Conservation (phyloP, 2,329 filamentous ascomycete species). For the Didymella glomerata region DNA sequence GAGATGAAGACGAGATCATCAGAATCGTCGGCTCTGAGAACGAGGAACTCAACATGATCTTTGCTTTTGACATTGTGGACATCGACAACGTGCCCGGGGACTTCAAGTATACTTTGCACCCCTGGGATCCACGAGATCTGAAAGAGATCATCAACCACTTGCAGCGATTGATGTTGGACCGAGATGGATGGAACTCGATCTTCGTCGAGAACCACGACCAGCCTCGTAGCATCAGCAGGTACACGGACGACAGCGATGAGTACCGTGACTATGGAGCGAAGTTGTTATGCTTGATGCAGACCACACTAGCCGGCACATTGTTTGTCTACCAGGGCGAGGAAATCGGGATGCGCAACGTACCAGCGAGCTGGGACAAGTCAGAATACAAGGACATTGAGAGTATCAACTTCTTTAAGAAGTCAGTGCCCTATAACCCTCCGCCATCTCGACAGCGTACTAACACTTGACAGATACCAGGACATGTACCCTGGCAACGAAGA, state of each 20-base stretch:
- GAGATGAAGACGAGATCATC: conserved; percentile 59
- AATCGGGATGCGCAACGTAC: conserved; percentile 61
- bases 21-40: conserved; percentile 54
- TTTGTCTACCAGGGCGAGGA: conserved; percentile 63
- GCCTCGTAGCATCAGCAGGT: conserved; percentile 59
- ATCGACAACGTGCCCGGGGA: conserved; percentile 50
- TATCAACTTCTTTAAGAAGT: conserved; percentile 63
- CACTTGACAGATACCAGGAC: conserved; percentile 33
- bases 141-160: conserved; percentile 46
- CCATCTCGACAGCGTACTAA: conserved; percentile 7
- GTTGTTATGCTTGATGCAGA: conserved; percentile 58
- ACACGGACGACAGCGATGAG: conserved; percentile 58
- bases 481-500: conserved; percentile 40
- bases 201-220: conserved; percentile 65
- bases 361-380: conserved; percentile 52
- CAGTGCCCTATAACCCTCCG: conserved; percentile 2
- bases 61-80: conserved; percentile 59
- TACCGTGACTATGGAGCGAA: conserved; percentile 59
- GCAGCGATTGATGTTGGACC: conserved; percentile 50
- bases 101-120: conserved; percentile 47
- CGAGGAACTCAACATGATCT: conserved; percentile 73
- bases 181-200: conserved; percentile 58
- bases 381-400: conserved; percentile 65
- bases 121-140: conserved; percentile 47
- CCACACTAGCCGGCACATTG: conserved; percentile 57